Conservation (phyloP, 805 yeast genomes). For the Barnettozyma siamensis region DNA sequence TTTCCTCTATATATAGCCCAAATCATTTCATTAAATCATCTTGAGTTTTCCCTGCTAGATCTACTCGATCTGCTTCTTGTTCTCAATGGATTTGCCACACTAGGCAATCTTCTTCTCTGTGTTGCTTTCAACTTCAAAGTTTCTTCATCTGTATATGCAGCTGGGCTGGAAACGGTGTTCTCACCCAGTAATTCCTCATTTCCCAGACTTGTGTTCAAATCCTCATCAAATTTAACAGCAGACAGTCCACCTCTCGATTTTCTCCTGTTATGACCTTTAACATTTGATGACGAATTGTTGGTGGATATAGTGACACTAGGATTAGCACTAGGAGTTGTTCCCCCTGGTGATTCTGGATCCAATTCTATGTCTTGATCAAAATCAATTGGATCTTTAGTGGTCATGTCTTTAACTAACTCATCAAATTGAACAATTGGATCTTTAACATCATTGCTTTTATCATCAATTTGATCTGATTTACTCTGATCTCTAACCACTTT, state of each 20-base stretch:
- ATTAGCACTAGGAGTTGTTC: background rate
- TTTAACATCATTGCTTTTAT: background rate
- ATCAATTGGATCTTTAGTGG: slow-evolving; percentile 14
- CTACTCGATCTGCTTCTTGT: slow-evolving; percentile 25
- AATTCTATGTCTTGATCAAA: slow-evolving; percentile 10
- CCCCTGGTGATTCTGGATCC: slow-evolving; percentile 1
- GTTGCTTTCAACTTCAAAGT: slow-evolving; percentile 18
- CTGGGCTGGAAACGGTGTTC: too few species aligned
- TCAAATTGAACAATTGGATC: slow-evolving; percentile 9
- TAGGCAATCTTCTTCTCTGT: slow-evolving; percentile 24
- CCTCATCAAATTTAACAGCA: slow-evolving; percentile 21
- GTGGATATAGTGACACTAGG: too few species aligned
- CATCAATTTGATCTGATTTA: too few species aligned
- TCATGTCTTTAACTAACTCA: slow-evolving; percentile 20
- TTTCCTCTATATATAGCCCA: too few species aligned
- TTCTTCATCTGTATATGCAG: background rate
- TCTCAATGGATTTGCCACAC: slow-evolving; percentile 22
- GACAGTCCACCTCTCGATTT: slow-evolving; percentile 25
- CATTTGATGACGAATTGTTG: slow-evolving; percentile 1
- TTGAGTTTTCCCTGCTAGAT: slow-evolving; percentile 22
- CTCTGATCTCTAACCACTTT: background rate
- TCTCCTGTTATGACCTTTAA: slow-evolving; percentile 22
- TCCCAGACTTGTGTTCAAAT: too few species aligned
- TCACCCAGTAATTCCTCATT: too few species aligned
- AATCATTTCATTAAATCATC: too few species aligned